Percentiles rank a stretch among this genome's conserved stretches.
These are phyloP conservation scores for Raddia distichophylla DNA, from an alignment of 176 grass and related monocot species.

Conservation along the genomic window DNA sequence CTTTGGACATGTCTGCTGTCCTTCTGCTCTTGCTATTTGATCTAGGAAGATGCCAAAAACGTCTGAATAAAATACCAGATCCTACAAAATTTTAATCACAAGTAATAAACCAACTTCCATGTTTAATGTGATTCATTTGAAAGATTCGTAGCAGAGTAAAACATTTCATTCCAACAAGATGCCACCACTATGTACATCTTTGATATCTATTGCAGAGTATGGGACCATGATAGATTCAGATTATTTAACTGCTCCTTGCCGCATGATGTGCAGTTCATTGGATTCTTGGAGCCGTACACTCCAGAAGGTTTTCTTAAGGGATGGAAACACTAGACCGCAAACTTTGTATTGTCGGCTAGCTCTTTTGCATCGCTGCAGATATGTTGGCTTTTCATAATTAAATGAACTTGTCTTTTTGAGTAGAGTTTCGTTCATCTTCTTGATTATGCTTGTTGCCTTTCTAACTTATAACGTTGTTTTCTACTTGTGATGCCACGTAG, in stretches of 20 bases:
- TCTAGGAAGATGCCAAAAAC: neutral
- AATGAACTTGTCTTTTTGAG: neutral
- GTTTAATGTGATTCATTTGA: neutral
- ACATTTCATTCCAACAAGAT: constrained; percentile 3
- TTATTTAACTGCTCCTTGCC: neutral
- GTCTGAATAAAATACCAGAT: neutral
- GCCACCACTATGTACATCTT: neutral
- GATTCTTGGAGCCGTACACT: constrained; percentile 89
- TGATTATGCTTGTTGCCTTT: too few species aligned
- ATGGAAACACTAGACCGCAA: constrained; percentile 61
- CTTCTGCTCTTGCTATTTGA: neutral
- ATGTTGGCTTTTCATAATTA: neutral
- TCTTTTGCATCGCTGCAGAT: neutral
- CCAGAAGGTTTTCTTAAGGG: constrained; percentile 70
- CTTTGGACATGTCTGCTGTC: neutral
- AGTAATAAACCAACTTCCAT: neutral
- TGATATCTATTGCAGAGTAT: neutral
- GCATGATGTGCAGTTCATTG: constrained; percentile 67
- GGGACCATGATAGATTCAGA: constrained; percentile 5
- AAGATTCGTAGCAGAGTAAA: neutral
- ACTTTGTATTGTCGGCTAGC: neutral
- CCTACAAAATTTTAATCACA: neutral
- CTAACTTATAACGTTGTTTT: too few species aligned
- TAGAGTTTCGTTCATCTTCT: neutral
- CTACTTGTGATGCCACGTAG: too few species aligned